Evolutionary conservation across 805 yeast genomes (phyloP).

Genomic region (Yamadazyma takamatsuzukensis): DNA sequence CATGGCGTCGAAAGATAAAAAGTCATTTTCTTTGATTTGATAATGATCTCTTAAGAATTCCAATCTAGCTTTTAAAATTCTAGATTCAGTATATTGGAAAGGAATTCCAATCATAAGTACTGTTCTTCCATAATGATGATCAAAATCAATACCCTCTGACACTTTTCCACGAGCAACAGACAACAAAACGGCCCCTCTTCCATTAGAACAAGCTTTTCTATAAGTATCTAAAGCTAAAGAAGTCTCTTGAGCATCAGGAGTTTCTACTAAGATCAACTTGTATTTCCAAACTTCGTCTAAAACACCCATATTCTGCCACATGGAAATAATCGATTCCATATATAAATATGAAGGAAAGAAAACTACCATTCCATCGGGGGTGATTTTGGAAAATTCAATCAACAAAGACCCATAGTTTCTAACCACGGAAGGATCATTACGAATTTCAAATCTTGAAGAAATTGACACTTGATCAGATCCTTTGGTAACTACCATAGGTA

Average conservation of each 20-base stretch:
- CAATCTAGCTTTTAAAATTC: slow-evolving; percentile 89
- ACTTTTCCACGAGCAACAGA: slow-evolving; percentile 99
- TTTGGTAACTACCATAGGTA: slow-evolving; percentile 94
- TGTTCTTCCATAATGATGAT: slow-evolving; percentile 95
- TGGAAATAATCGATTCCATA: slow-evolving; percentile 96
- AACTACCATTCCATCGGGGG: slow-evolving; percentile 98
- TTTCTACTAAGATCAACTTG: slow-evolving; percentile 89
- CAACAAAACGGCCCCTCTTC: slow-evolving; percentile 92
- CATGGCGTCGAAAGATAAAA: slow-evolving; percentile 97
- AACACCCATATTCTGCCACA: slow-evolving; percentile 99
- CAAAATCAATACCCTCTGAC: slow-evolving; percentile 98
- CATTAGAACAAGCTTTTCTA: slow-evolving; percentile 94
- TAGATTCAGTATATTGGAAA: slow-evolving; percentile 96
- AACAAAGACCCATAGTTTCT: slow-evolving; percentile 92
- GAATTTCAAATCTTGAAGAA: slow-evolving; percentile 90
- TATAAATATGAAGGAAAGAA: slow-evolving; percentile 95
- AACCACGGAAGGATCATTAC: slow-evolving; percentile 97
- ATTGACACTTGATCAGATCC: slow-evolving; percentile 98
- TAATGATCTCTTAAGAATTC: slow-evolving; percentile 92
- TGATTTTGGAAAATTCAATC: slow-evolving; percentile 88
- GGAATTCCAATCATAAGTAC: slow-evolving; percentile 99
- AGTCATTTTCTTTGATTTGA: slow-evolving; percentile 91
- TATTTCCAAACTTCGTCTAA: slow-evolving; percentile 98
- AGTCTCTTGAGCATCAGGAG: slow-evolving; percentile 99
- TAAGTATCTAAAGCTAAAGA: slow-evolving; percentile 93